Percentiles rank a stretch among this genome's conserved stretches.
Evolutionary conservation across 2,329 filamentous ascomycete species (phyloP).

Genomic region (Colletotrichum sp.): DNA sequence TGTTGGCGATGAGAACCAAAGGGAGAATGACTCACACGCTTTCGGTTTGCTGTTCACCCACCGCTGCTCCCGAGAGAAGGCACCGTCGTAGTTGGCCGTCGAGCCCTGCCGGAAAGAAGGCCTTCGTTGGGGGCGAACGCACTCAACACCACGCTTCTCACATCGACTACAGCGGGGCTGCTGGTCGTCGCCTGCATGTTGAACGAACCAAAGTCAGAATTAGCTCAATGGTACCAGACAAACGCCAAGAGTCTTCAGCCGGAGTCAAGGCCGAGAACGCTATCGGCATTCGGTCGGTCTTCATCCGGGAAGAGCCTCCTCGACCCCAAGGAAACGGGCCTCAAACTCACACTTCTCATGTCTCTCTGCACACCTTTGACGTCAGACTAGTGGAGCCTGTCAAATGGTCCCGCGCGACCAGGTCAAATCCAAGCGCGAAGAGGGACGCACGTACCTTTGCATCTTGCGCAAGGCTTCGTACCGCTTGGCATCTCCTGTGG

Average conservation of each 20-base stretch:
- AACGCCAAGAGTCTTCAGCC: background rate
- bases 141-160: slow-evolving; percentile 34
- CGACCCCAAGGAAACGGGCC: background rate
- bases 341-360: slow-evolving; percentile 28
- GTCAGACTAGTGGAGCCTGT: background rate
- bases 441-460: slow-evolving; percentile 24
- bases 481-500: slow-evolving; percentile 25
- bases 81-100: slow-evolving; percentile 29
- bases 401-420: background rate
- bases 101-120: slow-evolving; percentile 43
- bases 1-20: background rate
- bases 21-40: slow-evolving; percentile 32
- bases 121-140: slow-evolving; percentile 36
- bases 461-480: slow-evolving; percentile 27
- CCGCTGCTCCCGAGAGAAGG: slow-evolving; percentile 33
- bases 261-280: background rate
- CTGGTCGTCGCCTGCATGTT: slow-evolving; percentile 39
- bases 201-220: background rate
- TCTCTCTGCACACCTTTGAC: slow-evolving; percentile 22
- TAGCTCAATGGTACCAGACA: background rate
- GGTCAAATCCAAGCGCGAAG: background rate
- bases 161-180: slow-evolving; percentile 40
- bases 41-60: slow-evolving; percentile 40
- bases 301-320: background rate
- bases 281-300: background rate